phyloP scores from a whole-genome alignment of 2,329 filamentous ascomycete species.

The Metarhizium anisopliae region DNA sequence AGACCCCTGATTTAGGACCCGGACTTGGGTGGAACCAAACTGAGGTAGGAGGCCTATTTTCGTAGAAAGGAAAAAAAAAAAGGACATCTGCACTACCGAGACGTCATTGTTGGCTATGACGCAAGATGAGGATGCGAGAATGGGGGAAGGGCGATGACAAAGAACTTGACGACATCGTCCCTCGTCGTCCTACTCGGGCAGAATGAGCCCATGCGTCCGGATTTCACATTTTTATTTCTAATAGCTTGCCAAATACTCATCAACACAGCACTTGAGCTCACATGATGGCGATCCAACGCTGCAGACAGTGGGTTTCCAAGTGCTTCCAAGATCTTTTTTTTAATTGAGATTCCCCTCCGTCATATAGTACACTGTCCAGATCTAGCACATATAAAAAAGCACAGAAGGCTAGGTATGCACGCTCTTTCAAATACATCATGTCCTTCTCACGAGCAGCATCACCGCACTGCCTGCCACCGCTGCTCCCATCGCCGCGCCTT shows the following conservation, averaged over 20 bases:
- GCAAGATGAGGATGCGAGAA: background rate
- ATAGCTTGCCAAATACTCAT: too few species aligned
- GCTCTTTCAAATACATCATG: constrained; percentile 10
- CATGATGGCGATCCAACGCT: too few species aligned
- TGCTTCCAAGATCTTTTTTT: too few species aligned
- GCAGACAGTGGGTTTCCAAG: too few species aligned
- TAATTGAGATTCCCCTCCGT: too few species aligned
- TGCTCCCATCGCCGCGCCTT: constrained; percentile 60
- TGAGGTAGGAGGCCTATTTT: background rate
- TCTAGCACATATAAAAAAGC: background rate
- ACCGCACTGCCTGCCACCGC: constrained; percentile 46
- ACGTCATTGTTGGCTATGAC: background rate
- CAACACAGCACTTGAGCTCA: too few species aligned
- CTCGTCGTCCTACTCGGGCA: too few species aligned
- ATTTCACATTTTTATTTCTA: too few species aligned
- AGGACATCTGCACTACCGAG: background rate
- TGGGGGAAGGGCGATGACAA: background rate
- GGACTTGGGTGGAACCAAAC: background rate
- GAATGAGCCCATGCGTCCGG: too few species aligned
- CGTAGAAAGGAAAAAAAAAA: background rate
- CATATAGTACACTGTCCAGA: too few species aligned
- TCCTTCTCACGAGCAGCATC: constrained; percentile 33
- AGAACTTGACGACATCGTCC: background rate
- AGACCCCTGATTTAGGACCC: background rate
- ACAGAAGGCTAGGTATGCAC: background rate